A percentile compares a stretch with the other conserved stretches of the same genome.
Conservation (phyloP, 495 filamentous ascomycete genomes). For the Xylaria palmicola region DNA sequence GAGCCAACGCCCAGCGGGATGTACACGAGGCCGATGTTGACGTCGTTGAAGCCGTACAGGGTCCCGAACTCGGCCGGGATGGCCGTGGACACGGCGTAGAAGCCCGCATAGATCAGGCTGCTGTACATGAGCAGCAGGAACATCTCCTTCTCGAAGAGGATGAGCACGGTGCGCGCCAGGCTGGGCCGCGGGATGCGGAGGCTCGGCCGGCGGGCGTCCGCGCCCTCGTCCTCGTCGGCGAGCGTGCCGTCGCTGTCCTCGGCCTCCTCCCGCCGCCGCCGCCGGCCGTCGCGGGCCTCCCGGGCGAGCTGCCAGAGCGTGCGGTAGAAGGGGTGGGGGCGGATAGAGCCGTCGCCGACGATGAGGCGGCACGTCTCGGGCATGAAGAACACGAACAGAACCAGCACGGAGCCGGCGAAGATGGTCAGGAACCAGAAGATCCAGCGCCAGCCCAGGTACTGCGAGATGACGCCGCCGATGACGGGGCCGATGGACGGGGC, state of each 20-base stretch:
- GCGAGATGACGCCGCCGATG: slow-evolving; percentile 54
- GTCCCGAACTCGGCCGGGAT: slow-evolving; percentile 49
- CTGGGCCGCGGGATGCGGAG: slow-evolving; percentile 54
- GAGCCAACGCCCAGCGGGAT: slow-evolving; percentile 61
- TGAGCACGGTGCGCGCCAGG: slow-evolving; percentile 56
- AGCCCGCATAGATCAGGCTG: slow-evolving; percentile 57
- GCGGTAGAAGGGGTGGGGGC: slow-evolving; percentile 39
- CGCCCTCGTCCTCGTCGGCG: slow-evolving; percentile 14
- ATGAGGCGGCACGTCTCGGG: slow-evolving; percentile 61
- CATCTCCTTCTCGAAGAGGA: slow-evolving; percentile 62
- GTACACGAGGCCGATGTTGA: slow-evolving; percentile 60
- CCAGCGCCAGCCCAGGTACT: slow-evolving; percentile 56
- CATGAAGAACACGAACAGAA: slow-evolving; percentile 43
- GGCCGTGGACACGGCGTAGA: slow-evolving; percentile 58
- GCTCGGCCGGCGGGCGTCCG: slow-evolving; percentile 20
- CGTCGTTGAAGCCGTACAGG: slow-evolving; percentile 57
- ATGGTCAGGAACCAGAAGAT: slow-evolving; percentile 65
- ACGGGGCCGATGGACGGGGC: slow-evolving; percentile 49
- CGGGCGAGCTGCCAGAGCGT: slow-evolving; percentile 38
- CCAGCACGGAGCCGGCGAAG: slow-evolving; percentile 38
- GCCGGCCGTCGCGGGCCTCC: slow-evolving; percentile 9
- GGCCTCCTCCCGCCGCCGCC: neutral
- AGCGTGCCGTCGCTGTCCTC: neutral
- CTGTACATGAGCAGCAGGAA: slow-evolving; percentile 57
- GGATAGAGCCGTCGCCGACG: slow-evolving; percentile 63